phyloP scores from a whole-genome alignment of 805 yeast genomes.

The Yarrowia yakushimensis region DNA sequence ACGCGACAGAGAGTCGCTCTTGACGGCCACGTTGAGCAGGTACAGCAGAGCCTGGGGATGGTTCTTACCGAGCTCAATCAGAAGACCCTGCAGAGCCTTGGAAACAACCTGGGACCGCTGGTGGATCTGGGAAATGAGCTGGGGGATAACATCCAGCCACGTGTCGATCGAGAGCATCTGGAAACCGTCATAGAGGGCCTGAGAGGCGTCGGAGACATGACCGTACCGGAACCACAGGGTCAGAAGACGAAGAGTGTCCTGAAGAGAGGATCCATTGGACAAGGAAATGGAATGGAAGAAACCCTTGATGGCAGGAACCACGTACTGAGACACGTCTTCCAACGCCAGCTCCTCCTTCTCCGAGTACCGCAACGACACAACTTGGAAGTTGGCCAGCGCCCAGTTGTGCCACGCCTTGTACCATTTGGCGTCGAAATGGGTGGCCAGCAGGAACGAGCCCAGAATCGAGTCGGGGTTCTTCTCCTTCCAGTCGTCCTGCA shows the following conservation, averaged over 20 bases:
- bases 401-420: conserved; percentile 99
- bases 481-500: conserved; percentile 71
- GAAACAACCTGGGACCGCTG: conserved; percentile 88
- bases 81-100: conserved; percentile 68
- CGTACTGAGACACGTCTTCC: conserved; percentile 52
- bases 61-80: conserved; percentile 85
- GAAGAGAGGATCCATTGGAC: conserved; percentile 81
- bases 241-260: conserved; percentile 83
- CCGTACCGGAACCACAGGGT: conserved; percentile 97
- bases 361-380: conserved; percentile 56
- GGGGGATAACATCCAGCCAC: conserved; percentile 96
- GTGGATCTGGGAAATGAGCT: conserved; percentile 91
- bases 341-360: conserved; percentile 31
- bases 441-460: conserved; percentile 88
- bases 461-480: conserved; percentile 72
- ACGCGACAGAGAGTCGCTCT: conserved; percentile 84
- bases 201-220: conserved; percentile 86
- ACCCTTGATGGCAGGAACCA: conserved; percentile 92
- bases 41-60: conserved; percentile 97
- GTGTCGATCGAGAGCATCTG: conserved; percentile 83
- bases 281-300: conserved; percentile 92
- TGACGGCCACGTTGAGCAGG: conserved; percentile 93
- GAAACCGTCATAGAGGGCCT: conserved; percentile 87
- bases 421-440: conserved; percentile 91
- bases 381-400: conserved; percentile 98